Percentiles rank a stretch among this genome's conserved stretches.
Evolutionary conservation across 2,329 filamentous ascomycete genomes (phyloP).

Genomic region (Simplicillium aogashimaense): DNA sequence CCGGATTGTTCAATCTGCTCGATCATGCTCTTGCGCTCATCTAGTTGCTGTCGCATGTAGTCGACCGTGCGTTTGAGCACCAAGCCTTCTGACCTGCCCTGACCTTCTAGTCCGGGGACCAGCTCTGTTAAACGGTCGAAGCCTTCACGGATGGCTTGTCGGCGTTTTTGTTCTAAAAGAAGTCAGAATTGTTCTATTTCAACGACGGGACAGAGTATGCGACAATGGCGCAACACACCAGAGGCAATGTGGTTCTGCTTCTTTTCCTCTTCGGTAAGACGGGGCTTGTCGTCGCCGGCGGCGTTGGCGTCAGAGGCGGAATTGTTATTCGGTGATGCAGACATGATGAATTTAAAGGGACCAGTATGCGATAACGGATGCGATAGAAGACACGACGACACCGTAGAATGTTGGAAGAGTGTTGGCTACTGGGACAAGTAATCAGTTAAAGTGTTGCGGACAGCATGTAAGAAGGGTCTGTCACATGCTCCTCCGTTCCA

Average conservation of each 20-base stretch:
- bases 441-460: background rate
- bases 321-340: constrained; percentile 20
- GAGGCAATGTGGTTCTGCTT: constrained; percentile 46
- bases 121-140: constrained; percentile 74
- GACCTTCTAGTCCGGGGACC: constrained; percentile 72
- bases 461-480: too few relatives aligned
- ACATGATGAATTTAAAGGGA: constrained; percentile 2
- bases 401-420: too few relatives aligned
- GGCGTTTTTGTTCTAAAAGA: constrained; percentile 30
- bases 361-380: too few relatives aligned
- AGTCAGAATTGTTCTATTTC: background rate
- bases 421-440: background rate
- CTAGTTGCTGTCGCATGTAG: constrained; percentile 51
- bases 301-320: constrained; percentile 14
- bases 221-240: constrained; percentile 23
- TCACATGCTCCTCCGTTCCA: too few relatives aligned
- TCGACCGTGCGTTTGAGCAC: constrained; percentile 67
- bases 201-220: background rate
- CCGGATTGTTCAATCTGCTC: constrained; percentile 48
- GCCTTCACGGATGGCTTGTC: constrained; percentile 64
- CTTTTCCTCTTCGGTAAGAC: constrained; percentile 43
- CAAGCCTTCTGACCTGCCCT: constrained; percentile 74
- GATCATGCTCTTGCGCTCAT: constrained; percentile 47
- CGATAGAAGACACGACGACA: too few relatives aligned
- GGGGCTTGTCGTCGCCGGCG: constrained; percentile 34